Base-by-base conservation (phyloP, 2,329 filamentous ascomycete genomes). In the Biscogniauxia mediterranea region DNA sequence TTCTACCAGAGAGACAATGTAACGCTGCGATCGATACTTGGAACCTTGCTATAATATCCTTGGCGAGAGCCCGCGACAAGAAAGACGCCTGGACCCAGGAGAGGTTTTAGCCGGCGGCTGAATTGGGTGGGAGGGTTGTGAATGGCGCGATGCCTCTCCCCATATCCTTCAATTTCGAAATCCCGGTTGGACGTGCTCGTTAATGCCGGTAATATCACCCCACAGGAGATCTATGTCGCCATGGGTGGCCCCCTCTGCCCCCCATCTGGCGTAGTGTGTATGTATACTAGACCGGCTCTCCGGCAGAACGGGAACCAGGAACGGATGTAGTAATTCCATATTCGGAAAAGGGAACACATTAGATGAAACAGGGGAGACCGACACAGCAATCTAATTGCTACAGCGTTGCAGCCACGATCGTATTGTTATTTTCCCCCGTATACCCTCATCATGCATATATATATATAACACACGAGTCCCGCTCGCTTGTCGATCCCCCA, bases 291-390 rank as follows among this genome's bases (percentile, higher is more conserved):
- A 46, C 38, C 2, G 38, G 38, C 38, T 6, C 38, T 46, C 38
- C 38, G 38, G 38, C 15, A 46, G 38, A 46, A 46, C 64, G 64
- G 60, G 58, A 61, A 66, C 61, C 56, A 64, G 67, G 67, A 66
- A 66, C 62, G 61, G 60, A 65, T 60, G 56, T 20, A 56, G 51
- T 21, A 51, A 55, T 59, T 57, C 58, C 64, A 58, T 42, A 59
- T 65, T 64, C 56, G 46, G 60, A 51, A n/a, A 46, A n/a, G 38
- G 38, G 13, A 46, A n/a, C 38, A 15, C 38, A 46, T 13, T 46
- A 46, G 38, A 46, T 46, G 38, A 46, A 46, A 46, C 38, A 46
- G 38, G 38, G 38, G 38, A 46, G 15, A 13, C 38, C 38, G 38
- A 46, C 15, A n/a, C 11, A n/a, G 6, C 38, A 46, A 46, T 46